Base-by-base conservation (phyloP, 164 flowering plant species). In the Brasenia schreberi region DNA sequence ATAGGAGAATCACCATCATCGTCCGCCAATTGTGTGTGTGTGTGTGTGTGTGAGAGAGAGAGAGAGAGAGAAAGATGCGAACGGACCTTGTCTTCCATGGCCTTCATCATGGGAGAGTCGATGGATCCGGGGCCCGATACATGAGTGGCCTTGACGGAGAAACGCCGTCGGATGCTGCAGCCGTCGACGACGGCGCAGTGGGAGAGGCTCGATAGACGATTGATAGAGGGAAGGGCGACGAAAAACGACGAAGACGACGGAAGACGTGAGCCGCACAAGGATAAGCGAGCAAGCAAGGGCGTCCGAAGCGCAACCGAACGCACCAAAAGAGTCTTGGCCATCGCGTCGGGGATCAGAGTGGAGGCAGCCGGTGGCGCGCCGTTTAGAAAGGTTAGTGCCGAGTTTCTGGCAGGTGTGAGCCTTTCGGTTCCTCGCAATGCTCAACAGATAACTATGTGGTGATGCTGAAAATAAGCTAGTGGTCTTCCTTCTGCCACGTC, bases 21-120 rank as follows among this genome's bases (percentile, higher is more conserved):
- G 27, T 23, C 27, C 0, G 27, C 27, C 27, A 23, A 23, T 23
- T 45, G 1, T 45, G 53, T 45, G 53, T 45, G 53, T 45, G 53
- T 45, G 53, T 11, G 53, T 45, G 53, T 45, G 53, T 45, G 53
- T 45, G 53, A 0, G 53, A 45, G 53, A 45, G 53, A 45, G 53
- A 33, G 56, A 43, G 16, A n/a, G 17, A n/a, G 53, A 27, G 64
- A 62, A 58, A 43, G 19, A 23, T 23, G 27, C 19, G n/a, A n/a
- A 44, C 5, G 44, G 11, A 89, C 96, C 90, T 89, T 89, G 44
- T 73, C 81, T 77, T 87, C 78, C 96, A 89, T 87, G 63, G 96
- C 80, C 52, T 78, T 77, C 73, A 89, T 89, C 63, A 85, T 74
- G 17, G 92, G 78, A 6, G 85, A 75, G 69, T 85, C 88, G 66